Evolutionary conservation across 2,329 filamentous ascomycete genomes (phyloP), one percentile per base, ranked within the genome.

Genomic region (Aspergillus viridinutans): DNA sequence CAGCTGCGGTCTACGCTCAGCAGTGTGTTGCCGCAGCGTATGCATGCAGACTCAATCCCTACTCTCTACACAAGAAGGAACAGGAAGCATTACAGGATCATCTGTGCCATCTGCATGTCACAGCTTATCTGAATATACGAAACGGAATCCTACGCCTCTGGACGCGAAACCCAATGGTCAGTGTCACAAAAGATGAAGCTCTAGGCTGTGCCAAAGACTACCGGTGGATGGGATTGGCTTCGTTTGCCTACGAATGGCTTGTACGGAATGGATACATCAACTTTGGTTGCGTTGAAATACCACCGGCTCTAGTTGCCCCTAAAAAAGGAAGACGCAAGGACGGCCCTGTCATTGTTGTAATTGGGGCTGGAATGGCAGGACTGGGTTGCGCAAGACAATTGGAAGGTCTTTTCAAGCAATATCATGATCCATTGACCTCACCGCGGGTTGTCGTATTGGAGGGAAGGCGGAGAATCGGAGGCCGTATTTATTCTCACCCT

Each of bases 331-430:
- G 79, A 63, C 66, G 72, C 70, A 78, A 76, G 68, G 72, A 77
- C 64, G 82, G 84, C 62, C 91, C 87, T 69, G 94, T 87, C 0
- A 84, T 99, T 54, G 87, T 91, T 40, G 85, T 99, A 9, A 85
- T 99, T 58, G 94, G 94, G 45, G 94, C 93, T 55, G 94, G 94
- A n/a, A 90, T 99, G 79, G 89, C 94, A 48, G 94, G 94, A 1
- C 78, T 99, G 32, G 91, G 92, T 1, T 96, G 93, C 75, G 94
- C 93, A 38, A 87, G 94, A 63, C 94, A 99, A 66, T 79, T 99
- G 10, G 89, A 97, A 68, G 86, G 86, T n/a, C 77, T 97, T 5
- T 91, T 95, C 70, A 81, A 83, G 55, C 92, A 97, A 68, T 90
- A 94, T 65, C 83, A 85, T 28, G 84, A 88, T 62, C 81, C 81